Conservation (phyloP, 768 basidiomycete genomes). For the Coprinopsis sp. region DNA sequence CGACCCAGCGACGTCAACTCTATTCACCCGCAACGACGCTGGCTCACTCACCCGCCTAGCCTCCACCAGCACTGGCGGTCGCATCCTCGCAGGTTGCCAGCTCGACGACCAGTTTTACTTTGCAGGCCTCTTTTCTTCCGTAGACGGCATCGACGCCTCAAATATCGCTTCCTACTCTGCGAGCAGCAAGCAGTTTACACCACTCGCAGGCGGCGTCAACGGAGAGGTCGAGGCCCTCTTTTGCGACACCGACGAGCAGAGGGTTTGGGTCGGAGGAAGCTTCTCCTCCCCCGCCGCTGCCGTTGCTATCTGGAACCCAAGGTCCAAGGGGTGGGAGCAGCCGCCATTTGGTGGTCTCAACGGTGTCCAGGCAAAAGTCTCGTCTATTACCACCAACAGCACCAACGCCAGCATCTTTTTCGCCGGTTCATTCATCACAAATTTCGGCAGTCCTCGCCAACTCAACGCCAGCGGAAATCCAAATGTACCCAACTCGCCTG, state of each 20-base stretch:
- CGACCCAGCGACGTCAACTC: constrained; percentile 67
- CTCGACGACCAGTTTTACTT: constrained; percentile 70
- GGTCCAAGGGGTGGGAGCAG: constrained; percentile 63
- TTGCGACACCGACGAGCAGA: constrained; percentile 63
- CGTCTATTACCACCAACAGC: constrained; percentile 70
- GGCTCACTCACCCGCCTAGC: constrained; percentile 70
- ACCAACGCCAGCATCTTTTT: constrained; percentile 78
- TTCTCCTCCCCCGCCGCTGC: constrained; percentile 65
- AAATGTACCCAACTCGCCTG: constrained; percentile 76
- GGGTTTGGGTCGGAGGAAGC: constrained; percentile 75
- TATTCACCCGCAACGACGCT: constrained; percentile 58
- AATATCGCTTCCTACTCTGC: constrained; percentile 79
- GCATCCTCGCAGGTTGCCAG: constrained; percentile 68
- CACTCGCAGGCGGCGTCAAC: constrained; percentile 68
- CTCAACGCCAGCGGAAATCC: constrained; percentile 74
- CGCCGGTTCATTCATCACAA: constrained; percentile 80
- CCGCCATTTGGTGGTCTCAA: constrained; percentile 80
- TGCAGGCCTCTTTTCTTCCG: constrained; percentile 77
- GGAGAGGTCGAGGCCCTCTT: constrained; percentile 69
- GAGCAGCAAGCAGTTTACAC: constrained; percentile 50
- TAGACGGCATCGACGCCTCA: constrained; percentile 51
- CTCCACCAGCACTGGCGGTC: constrained; percentile 76
- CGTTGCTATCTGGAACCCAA: constrained; percentile 68
- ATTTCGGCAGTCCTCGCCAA: constrained; percentile 51
- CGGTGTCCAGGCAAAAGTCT: constrained; percentile 64